Evolutionary conservation across 305 asterid genomes (phyloP), one percentile per base, ranked within the genome.

Genomic region (Nicotiana rustica): DNA sequence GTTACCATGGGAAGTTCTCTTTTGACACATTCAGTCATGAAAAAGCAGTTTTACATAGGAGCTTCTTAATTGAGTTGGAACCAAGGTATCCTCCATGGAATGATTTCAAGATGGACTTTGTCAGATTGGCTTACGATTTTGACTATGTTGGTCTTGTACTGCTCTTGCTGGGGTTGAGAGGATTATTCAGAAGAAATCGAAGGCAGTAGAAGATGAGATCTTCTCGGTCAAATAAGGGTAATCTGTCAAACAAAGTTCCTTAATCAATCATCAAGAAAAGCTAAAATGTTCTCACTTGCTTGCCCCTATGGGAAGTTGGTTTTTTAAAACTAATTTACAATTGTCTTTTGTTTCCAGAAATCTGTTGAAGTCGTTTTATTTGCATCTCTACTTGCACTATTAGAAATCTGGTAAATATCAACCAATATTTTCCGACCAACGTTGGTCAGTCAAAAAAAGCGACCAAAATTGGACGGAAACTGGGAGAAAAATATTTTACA

Each of bases 31-130:
- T 96, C 90, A 95, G 98, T 84, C 98, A 94, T 31, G 98, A 96
- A 87, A 96, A 94, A 86, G 94, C 95, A 52, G 93, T 96, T 70
- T 86, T 93, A 75, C 89, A 90, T 0, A 88, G 97, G 70, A 89
- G 88, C 86, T 93, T 88, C 87, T 85, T 84, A 83, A 68, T 85
- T 0, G 99, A 96, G 59, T 86, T 94, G 71, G 96, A 90, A 89
- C 89, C 97, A n/a, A 89, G 99, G 84, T 90, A 93, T 84, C 99
- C 99, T 65, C 99, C 98, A 14, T 94, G 98, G 99, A 94, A 92
- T 77, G 87, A 83, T 83, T 92, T 93, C 79, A 96, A 93, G 89
- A 86, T 94, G 83, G 92, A 92, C 68, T 94, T 94, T 87, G 87
- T 96, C 83, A 89, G 93, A 82, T 68, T 90, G 90, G 95, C 91